These are phyloP conservation scores for Kodamaea anthophila DNA, from an alignment of 1,139 yeast genomes.

Conservation along the genomic window DNA sequence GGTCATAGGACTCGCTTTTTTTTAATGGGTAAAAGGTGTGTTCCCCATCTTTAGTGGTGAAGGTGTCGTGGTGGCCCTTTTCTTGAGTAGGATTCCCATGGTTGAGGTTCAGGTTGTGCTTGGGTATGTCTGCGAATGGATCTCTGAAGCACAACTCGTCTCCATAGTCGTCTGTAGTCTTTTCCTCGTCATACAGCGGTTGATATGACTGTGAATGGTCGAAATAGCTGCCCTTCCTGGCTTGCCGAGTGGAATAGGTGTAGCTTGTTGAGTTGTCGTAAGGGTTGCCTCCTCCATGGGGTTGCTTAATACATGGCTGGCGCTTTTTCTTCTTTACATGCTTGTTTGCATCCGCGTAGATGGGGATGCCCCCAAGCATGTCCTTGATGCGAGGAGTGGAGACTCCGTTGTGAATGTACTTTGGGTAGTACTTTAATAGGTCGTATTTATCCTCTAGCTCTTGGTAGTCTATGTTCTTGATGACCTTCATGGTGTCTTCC, in stretches of 20 bases:
- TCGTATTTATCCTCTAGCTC: constrained; percentile 30
- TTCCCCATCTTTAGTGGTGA: too few species aligned
- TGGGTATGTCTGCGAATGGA: constrained; percentile 7
- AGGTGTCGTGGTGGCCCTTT: constrained; percentile 1
- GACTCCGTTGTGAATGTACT: constrained; percentile 34
- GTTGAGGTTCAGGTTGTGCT: too few species aligned
- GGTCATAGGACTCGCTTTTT: constrained; percentile 28
- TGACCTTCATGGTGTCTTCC: constrained; percentile 7
- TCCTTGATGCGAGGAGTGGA: constrained; percentile 34
- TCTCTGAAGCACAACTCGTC: constrained; percentile 8
- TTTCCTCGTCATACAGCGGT: not conserved
- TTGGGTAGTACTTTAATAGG: constrained; percentile 37
- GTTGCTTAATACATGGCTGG: constrained; percentile 2
- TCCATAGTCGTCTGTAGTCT: constrained; percentile 5
- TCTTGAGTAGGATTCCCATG: not conserved
- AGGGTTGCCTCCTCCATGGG: constrained; percentile 5
- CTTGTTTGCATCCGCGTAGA: constrained; percentile 34
- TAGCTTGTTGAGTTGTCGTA: constrained; percentile 5
- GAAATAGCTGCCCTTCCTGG: constrained; percentile 5
- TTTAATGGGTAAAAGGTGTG: constrained; percentile 10
- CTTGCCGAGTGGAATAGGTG: constrained; percentile 5
- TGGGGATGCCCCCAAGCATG: constrained; percentile 35
- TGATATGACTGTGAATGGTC: constrained; percentile 3
- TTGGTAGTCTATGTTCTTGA: constrained; percentile 29
- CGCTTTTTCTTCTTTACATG: constrained; percentile 21